Conservation (phyloP, 331 rosid species). For the Spiraea crenata region DNA sequence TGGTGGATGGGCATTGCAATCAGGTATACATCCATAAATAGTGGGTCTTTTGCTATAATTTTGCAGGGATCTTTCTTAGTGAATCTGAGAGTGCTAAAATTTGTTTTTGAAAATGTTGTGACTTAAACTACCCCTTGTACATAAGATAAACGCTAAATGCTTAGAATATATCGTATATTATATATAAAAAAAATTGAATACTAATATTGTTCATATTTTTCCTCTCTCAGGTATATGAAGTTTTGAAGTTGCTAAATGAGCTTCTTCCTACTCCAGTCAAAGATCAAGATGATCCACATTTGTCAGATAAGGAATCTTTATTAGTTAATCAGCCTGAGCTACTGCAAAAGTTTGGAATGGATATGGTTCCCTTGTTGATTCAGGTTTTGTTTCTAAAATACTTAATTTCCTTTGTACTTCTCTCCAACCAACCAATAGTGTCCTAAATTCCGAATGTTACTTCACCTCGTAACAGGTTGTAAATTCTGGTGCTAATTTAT, state of each 20-base stretch:
- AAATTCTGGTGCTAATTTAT: constrained; percentile 88
- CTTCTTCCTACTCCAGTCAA: constrained; percentile 66
- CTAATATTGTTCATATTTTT: constrained; percentile 13
- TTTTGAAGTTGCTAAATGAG: constrained; percentile 75
- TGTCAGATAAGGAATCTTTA: constrained; percentile 57
- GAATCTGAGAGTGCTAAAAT: neutral
- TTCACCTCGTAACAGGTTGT: constrained; percentile 57
- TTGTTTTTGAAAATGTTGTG: neutral
- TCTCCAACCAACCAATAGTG: constrained; percentile 10
- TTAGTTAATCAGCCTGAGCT: constrained; percentile 54
- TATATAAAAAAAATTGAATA: neutral
- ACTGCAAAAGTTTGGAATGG: constrained; percentile 70
- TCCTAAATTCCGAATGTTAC: constrained; percentile 14
- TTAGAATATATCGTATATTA: too few relatives aligned
- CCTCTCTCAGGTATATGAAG: constrained; percentile 67
- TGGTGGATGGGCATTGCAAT: constrained; percentile 67
- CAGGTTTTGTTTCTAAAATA: constrained; percentile 58
- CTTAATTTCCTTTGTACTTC: neutral
- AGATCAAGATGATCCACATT: constrained; percentile 55
- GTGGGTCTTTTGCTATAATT: constrained; percentile 4
- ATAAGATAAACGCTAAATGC: neutral
- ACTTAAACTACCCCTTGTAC: neutral
- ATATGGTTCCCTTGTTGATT: constrained; percentile 76
- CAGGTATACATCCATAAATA: constrained; percentile 51
- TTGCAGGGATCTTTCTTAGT: constrained; percentile 10